A percentile compares a stretch with the other conserved stretches of the same genome.
phyloP scores from a whole-genome alignment of 139 green algal genomes.

The Chlorella vulgaris region DNA sequence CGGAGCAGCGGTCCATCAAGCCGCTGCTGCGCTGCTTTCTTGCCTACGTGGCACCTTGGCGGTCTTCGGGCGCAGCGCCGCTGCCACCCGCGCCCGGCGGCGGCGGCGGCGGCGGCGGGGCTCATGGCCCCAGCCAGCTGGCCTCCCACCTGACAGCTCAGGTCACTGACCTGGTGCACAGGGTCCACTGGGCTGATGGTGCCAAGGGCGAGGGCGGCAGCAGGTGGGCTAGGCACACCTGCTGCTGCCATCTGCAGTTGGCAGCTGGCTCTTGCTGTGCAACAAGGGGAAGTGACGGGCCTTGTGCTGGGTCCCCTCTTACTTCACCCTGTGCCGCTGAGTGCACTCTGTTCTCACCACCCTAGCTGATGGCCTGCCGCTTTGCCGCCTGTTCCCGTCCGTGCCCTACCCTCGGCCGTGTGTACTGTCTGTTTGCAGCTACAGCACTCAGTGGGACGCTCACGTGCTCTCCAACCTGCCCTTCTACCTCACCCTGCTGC shows the following conservation, averaged over 20 bases:
- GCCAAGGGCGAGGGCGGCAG: background rate
- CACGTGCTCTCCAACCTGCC: conserved; percentile 81
- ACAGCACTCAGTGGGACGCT: conserved; percentile 65
- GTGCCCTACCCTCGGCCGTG: no score
- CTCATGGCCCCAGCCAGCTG: conserved; percentile 23
- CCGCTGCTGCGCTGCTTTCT: conserved; percentile 70
- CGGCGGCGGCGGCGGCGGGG: background rate
- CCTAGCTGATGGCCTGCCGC: no score
- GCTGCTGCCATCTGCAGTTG: background rate
- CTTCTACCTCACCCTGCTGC: conserved; percentile 80
- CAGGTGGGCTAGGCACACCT: background rate
- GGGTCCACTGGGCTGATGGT: conserved; percentile 32
- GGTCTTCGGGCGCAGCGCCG: background rate
- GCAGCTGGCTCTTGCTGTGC: no score
- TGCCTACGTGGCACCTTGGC: conserved; percentile 67
- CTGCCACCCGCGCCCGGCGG: conserved; percentile 15
- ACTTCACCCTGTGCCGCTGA: no score
- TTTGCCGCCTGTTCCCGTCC: no score
- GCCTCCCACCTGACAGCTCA: conserved; percentile 28
- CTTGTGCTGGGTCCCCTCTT: no score
- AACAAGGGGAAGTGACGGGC: no score
- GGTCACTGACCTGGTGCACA: conserved; percentile 46
- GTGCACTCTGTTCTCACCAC: no score
- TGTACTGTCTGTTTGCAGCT: conserved; percentile 13
- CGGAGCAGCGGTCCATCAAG: conserved; percentile 52